phyloP scores from a whole-genome alignment of 768 basidiomycete species.

The Tylopilus intermedius region DNA sequence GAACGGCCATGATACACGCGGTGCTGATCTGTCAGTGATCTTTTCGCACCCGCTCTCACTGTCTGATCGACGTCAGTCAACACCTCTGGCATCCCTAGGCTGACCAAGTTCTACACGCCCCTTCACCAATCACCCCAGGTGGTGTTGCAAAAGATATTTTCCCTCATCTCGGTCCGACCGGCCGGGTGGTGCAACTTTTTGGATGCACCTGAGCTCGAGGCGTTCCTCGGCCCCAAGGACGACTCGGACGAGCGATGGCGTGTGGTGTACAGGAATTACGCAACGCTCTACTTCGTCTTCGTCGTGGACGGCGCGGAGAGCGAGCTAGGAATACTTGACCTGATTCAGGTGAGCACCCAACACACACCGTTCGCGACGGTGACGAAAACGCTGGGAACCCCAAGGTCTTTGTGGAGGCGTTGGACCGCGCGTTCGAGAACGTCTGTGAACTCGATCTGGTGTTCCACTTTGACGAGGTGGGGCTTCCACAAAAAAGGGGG shows the following conservation, averaged over 20 bases:
- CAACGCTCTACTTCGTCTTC: constrained; percentile 95
- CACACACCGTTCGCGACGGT: not conserved
- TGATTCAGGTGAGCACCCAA: constrained; percentile 75
- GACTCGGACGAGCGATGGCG: constrained; percentile 63
- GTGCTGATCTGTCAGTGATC: constrained; percentile 71
- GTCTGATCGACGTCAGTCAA: constrained; percentile 59
- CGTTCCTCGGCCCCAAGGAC: constrained; percentile 53
- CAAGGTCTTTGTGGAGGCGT: constrained; percentile 91
- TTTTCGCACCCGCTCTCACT: constrained; percentile 15
- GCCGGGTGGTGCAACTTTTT: constrained; percentile 91
- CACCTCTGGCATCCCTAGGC: constrained; percentile 79
- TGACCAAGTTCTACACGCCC: constrained; percentile 87
- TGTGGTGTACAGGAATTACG: constrained; percentile 93
- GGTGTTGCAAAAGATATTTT: constrained; percentile 85
- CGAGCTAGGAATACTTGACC: constrained; percentile 90
- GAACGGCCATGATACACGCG: constrained; percentile 67
- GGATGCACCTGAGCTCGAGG: constrained; percentile 84
- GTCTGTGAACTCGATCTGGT: constrained; percentile 98
- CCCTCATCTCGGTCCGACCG: constrained; percentile 77
- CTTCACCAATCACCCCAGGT: constrained; percentile 56
- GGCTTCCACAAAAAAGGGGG: constrained; percentile 11
- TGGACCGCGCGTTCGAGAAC: constrained; percentile 95
- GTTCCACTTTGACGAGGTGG: constrained; percentile 96
- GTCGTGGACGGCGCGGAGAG: constrained; percentile 96
- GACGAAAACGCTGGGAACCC: constrained; percentile 1